Evolutionary conservation across 202 grass and related monocot genomes (phyloP), one percentile per base, ranked within the genome.

Genomic region (Schoenoplectus tabernaemontani): DNA sequence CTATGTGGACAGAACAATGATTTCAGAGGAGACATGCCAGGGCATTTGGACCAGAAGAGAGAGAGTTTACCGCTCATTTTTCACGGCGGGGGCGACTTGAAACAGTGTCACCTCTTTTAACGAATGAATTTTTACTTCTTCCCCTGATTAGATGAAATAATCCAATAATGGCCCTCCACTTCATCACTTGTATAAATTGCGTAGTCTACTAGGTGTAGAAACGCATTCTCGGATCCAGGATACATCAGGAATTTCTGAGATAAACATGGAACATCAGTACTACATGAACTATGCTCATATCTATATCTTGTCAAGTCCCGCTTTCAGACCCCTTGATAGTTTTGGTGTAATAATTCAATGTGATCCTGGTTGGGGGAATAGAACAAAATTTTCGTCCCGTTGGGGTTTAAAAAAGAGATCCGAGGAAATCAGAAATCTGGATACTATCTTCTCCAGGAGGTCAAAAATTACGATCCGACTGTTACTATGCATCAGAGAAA

Each of bases 21-120:
- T 80, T 80, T 1, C 28, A 80, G 77, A 63, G 24, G 59, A 80
- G 37, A 61, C 16, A 28, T 33, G 34, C 0, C 26, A 19, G 24
- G 22, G 26, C 26, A 74, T 74, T 72, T 19, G n/a, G 54, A 43
- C n/a, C 76, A n/a, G n/a, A 24, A 6, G 22, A 61, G 54, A 61
- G 34, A 39, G 73, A 60, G 6, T 78, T 78, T 59, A 78, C 76
- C 76, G 76, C 76, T 78, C 76, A 61, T 59, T 60, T 78, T 78
- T 78, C n/a, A 78, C 76, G 56, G 76, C 56, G 75, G 74, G n/a
- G 53, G 17, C 54, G 34, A 34, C 19, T 33, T 1, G 2, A 51
- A 51, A 74, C 26, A 53, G 46, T 48, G 42, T 16, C 7, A 24
- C 26, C 70, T 1, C 3, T 6, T 34, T 74, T 47, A 9, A 5